Evolutionary conservation across 2,329 filamentous ascomycete species (phyloP), one percentile per base, ranked within the genome.

Genomic region (Trichoderma hamatum): DNA sequence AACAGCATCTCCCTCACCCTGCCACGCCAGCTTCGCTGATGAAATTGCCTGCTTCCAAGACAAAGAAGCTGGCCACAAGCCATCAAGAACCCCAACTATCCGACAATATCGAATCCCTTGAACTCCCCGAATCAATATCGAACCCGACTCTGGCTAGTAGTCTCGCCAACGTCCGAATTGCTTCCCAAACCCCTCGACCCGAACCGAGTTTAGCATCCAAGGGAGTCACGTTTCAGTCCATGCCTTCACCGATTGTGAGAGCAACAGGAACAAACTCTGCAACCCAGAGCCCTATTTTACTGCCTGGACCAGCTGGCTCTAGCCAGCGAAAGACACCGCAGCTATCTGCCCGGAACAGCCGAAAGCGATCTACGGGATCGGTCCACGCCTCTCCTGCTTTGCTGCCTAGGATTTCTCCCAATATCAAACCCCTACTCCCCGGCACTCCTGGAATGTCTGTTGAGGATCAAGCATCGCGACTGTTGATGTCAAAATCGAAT

Each of bases 401-500:
- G 43, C 85, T 93, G 32, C 96, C 96, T 2, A 92, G 89, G 78
- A 97, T 98, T 71, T 97, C 94, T 30, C 96, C 95, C 3, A 97
- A 89, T 78, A 97, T 99, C 78, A 97, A 97, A 78, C 95, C 96
- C 11, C 80, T 97, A 26, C 85, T 97, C 58, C 93, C 94, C 24
- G 90, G 81, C 30, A 79, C 79, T 0, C 76, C 82, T 4, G 84
- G 84, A 3, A 80, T 84, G 68, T 83, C 86, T 1, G 84, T 83
- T 5, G 88, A 89, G 72, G 86, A 89, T 73, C 85, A 87, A 1
- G 85, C 88, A 0, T 90, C 88, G n/a, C 86, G 93, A 32, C 86
- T 98, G 55, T 85, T 99, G 32, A 92, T 94, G 43, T 93, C 92
- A 19, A 98, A 98, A 78, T 98, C 95, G 2, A 99, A 99, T 76